These are phyloP conservation scores for Cnidoscolus chayamansa DNA, from an alignment of 441 rosid genomes.

Conservation along the genomic window DNA sequence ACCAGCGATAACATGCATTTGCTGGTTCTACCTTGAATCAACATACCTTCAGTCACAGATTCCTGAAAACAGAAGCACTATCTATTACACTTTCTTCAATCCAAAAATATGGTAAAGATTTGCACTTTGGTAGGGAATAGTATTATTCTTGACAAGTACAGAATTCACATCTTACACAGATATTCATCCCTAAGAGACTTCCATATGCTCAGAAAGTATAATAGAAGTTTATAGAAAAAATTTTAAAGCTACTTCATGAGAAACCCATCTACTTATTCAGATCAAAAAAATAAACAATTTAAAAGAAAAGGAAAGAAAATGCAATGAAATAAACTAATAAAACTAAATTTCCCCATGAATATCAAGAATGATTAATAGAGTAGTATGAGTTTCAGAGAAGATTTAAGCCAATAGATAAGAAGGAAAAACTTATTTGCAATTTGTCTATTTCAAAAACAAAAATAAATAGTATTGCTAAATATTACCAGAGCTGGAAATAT, in stretches of 20 bases:
- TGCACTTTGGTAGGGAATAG: not conserved
- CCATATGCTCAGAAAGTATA: not conserved
- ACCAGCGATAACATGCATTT: conserved; percentile 15
- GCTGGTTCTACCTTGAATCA: conserved; percentile 14
- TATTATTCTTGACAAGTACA: conserved; percentile 4
- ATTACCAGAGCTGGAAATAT: conserved; percentile 28
- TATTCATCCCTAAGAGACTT: not conserved
- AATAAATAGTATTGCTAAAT: conserved; percentile 7
- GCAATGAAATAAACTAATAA: not conserved
- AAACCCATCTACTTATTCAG: not conserved
- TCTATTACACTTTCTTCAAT: conserved; percentile 3
- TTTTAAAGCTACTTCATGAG: not conserved
- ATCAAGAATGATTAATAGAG: not conserved
- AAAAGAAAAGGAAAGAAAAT: not conserved
- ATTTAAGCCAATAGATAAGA: not conserved
- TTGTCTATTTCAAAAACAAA: conserved; percentile 8
- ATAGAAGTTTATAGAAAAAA: not conserved
- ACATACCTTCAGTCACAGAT: conserved; percentile 20
- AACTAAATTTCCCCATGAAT: not conserved
- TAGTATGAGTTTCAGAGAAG: not conserved
- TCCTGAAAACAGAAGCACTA: conserved; percentile 29
- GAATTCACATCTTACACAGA: not conserved
- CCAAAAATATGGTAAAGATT: not conserved
- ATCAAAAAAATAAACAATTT: not conserved
- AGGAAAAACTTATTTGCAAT: not conserved